Base-by-base conservation (phyloP, 305 asterid species). In the Salvia sclarea region DNA sequence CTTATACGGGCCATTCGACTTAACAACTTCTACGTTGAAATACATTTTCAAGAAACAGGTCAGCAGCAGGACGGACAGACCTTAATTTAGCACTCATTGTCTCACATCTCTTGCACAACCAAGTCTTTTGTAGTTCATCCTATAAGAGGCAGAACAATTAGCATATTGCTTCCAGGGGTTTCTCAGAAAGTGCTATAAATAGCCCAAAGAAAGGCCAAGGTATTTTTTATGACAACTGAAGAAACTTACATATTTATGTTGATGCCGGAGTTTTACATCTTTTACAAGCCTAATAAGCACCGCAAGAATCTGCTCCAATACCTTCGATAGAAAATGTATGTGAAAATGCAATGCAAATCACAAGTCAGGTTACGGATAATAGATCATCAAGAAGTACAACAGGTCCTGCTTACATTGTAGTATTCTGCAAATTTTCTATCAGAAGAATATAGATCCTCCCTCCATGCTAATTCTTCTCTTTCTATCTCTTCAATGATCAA, bases 21-120 rank as follows among this genome's bases (percentile, higher is more conserved):
- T 48, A 73, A 47, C 25, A 44, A 65, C 17, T 40, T 56, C 76
- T 49, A 70, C 22, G 56, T 71, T 43, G 53, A 67, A 65, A 47
- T 50, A 59, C 64, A 64, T 40, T 22, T 45, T 30, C 48, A 64
- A 71, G 52, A 45, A 77, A 60, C 37, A 70, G 67, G 53, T 63
- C 76, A 71, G 72, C 74, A 44, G 38, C 62, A 25, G 45, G 61
- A 64, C 68, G 73, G 43, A 64, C 85, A 58, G 67, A 93, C 98
- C 98, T 89, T 74, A 93, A 79, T 87, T 90, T 90, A 41, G 98
- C 98, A 81, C 83, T 90, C 98, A 93, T 93, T 77, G 97, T 93
- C 81, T 93, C 96, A 68, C 97, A 88, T 81, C 97, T 85, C 84
- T 90, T 88, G 91, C 96, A 85, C 59, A 93, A 82, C 98, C 98